These are phyloP conservation scores for Auricularia heimuer DNA, from an alignment of 768 basidiomycete species.

Conservation along the genomic window DNA sequence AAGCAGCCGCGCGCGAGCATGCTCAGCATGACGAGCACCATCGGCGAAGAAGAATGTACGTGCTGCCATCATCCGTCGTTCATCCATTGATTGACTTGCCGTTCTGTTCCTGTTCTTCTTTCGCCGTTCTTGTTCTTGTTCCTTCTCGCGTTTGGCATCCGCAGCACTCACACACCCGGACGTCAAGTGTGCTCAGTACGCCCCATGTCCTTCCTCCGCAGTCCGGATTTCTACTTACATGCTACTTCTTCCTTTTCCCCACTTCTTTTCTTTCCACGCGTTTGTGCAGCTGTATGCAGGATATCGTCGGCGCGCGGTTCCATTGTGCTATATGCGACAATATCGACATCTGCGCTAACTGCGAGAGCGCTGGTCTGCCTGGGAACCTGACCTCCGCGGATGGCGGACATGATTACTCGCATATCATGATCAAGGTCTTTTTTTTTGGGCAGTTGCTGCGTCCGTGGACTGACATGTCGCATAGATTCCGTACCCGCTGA, in stretches of 20 bases:
- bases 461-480: too few species aligned
- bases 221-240: not conserved
- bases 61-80: not conserved
- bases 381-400: constrained; percentile 71
- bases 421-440: constrained; percentile 87
- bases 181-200: constrained; percentile 81
- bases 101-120: not conserved
- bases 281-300: constrained; percentile 61
- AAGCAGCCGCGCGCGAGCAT: not conserved
- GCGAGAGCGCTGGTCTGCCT: constrained; percentile 77
- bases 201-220: constrained; percentile 7
- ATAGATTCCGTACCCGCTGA: constrained; percentile 81
- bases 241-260: not conserved
- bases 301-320: constrained; percentile 86
- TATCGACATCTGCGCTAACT: constrained; percentile 79
- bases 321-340: constrained; percentile 85
- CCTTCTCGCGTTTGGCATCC: not conserved
- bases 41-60: constrained; percentile 10
- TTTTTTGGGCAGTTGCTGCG: not conserved
- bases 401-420: constrained; percentile 71
- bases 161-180: constrained; percentile 69
- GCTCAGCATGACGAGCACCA: constrained; percentile 2
- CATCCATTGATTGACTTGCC: not conserved
- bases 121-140: not conserved
- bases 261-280: too few species aligned